A percentile compares a stretch with the other conserved stretches of the same genome.
Conservation (phyloP, 148 eudicot genomes). For the Fallopia convolvulus region DNA sequence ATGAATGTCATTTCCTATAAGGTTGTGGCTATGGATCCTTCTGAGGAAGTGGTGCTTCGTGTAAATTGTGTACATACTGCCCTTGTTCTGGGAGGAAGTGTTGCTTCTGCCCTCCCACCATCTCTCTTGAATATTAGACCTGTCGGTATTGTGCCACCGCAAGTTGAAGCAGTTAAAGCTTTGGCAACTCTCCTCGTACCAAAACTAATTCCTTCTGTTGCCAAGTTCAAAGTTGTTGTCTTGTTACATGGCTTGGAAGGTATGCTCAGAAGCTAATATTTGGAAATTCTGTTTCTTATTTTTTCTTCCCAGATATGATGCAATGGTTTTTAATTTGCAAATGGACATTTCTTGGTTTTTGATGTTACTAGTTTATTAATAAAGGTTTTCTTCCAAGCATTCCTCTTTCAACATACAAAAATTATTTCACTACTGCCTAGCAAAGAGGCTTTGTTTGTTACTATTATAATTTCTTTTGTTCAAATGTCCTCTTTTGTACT, state of each 20-base stretch:
- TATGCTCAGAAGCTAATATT: conserved; percentile 21
- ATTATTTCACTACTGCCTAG: neutral
- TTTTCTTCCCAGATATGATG: neutral
- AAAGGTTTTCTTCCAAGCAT: neutral
- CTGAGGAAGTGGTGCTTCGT: conserved; percentile 57
- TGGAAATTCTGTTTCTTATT: conserved; percentile 12
- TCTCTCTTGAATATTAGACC: conserved; percentile 40
- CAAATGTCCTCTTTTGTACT: neutral
- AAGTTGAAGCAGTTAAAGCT: conserved; percentile 41
- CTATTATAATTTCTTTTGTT: neutral
- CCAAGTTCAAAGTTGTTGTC: conserved; percentile 73
- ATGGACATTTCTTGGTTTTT: neutral
- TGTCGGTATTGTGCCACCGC: conserved; percentile 40
- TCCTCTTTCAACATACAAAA: neutral
- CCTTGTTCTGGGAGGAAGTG: conserved; percentile 86
- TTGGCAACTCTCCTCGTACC: conserved; percentile 75
- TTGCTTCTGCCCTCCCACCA: conserved; percentile 78
- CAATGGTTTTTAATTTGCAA: conserved; percentile 7
- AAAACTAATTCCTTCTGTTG: conserved; percentile 67
- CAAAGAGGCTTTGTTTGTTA: neutral
- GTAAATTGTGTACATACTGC: conserved; percentile 70
- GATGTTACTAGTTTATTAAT: neutral
- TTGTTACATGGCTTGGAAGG: conserved; percentile 76
- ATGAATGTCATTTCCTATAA: conserved; percentile 23
- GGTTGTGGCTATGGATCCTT: conserved; percentile 87